Evolutionary conservation across 306 rosid species (phyloP), one percentile per base, ranked within the genome.

Genomic region (Prunus padus): DNA sequence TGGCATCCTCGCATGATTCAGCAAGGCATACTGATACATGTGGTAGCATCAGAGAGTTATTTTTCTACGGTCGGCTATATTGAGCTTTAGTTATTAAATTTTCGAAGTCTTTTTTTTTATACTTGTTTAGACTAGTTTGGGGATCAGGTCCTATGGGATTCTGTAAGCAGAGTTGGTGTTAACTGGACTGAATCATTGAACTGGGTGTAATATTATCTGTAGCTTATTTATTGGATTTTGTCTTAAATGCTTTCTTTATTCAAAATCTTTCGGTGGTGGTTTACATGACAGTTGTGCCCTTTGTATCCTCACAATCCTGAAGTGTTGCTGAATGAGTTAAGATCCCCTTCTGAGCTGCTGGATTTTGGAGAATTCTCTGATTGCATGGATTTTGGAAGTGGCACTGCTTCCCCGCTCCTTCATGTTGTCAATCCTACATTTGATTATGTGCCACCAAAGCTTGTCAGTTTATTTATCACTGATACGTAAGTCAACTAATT

Each of bases 311-410:
- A 95, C 91, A 89, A 95, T 83, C 99, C 99, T 14, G 91, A 92
- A 84, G 91, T 90, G 61, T 83, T 90, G 61, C 74, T 95, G 78
- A 95, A 92, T 79, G 98, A 92, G 84, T 84, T 95, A 86, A 87
- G 99, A 82, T 95, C 99, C 75, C 99, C 99, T 19, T 90, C 97
- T 64, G 99, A 95, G 87, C 89, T 92, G 70, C 98, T 95, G 72
- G 97, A 95, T 85, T 92, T 95, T 76, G 99, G 99, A 79, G 97
- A 95, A 65, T 92, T 95, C 84, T 95, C 99, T 42, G 99, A 95
- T 83, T 89, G 89, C 85, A 71, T 95, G 97, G 97, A 95, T 80
- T 88, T 85, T 66, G 90, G 92, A 79, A 86, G 83, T 84, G 88
- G 80, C 69, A 71, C 87, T 73, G 97, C 93, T 72, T 85, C 96